phyloP scores from a whole-genome alignment of 805 yeast species.

The Helenozyma baotianmanensis region DNA sequence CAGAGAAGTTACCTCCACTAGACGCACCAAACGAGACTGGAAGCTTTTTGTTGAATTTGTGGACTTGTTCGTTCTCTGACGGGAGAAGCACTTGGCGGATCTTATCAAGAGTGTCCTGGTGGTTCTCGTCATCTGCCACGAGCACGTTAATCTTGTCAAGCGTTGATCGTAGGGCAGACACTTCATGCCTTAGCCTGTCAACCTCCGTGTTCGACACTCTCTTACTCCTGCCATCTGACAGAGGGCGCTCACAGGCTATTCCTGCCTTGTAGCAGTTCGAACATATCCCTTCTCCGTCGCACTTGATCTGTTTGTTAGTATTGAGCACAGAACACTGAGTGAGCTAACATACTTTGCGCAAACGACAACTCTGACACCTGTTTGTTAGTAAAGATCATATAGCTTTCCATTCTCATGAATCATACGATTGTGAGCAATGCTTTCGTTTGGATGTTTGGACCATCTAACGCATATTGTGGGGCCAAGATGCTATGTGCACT shows the following conservation, averaged over 20 bases:
- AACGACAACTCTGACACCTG: conserved; percentile 14
- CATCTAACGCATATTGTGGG: no score
- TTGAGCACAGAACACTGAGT: background rate
- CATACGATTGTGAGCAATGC: conserved; percentile 13
- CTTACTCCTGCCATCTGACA: conserved; percentile 8
- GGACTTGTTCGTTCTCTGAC: background rate
- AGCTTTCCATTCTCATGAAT: background rate
- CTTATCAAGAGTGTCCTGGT: conserved; percentile 1
- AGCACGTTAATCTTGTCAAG: conserved; percentile 6
- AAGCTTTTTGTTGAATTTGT: conserved; percentile 6
- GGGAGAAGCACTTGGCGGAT: conserved; percentile 2
- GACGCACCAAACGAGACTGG: conserved; percentile 15
- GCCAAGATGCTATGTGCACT: no score
- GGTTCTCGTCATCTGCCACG: background rate
- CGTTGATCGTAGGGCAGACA: conserved; percentile 5
- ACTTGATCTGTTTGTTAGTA: conserved; percentile 7
- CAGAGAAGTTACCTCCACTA: conserved; percentile 13
- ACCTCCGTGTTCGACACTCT: conserved; percentile 7
- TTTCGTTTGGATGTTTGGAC: conserved; percentile 5
- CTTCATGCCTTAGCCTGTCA: conserved; percentile 5
- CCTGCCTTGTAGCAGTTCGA: conserved; percentile 6
- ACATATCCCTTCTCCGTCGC: conserved; percentile 12
- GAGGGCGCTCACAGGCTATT: conserved; percentile 9
- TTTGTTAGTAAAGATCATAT: conserved; percentile 1
- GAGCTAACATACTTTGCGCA: conserved; percentile 8